Evolutionary conservation across 306 rosid genomes (phyloP), one percentile per base, ranked within the genome.

Genomic region (Bauhinia variegata): DNA sequence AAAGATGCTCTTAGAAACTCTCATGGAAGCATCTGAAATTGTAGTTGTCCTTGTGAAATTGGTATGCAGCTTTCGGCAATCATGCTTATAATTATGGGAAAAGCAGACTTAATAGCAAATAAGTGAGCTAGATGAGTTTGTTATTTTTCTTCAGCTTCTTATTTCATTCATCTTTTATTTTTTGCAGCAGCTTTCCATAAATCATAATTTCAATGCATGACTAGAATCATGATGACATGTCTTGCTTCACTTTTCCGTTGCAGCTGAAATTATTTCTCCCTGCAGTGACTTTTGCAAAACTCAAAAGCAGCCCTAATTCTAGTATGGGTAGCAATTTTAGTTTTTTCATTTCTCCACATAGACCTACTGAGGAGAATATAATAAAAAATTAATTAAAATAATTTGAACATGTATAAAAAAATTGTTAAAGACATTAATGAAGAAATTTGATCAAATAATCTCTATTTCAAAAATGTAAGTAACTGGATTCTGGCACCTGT

Each of bases 261-360:
- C 97, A 90, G 99, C 88, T 95, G 74, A 95, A 95, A 84, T 73
- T 90, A 86, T 90, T 95, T 76, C 90, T 95, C 71, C 96, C 97
- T 5, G 80, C 83, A 0, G 91, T 87, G 79, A 90, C 97, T 68
- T 95, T 95, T 44, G 96, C 96, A 14, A 88, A 90, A 76, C 96
- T 92, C 43, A 95, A 88, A 86, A 88, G 99, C 82, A 90, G 99
- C 68, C 88, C 97, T 18, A 95, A 88, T 77, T 86, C 91, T 63
- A 86, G 99, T 78, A 86, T 88, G 73, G 97, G 95, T 95, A 86
- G 78, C 69, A 46, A 32, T 70, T 63, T 16, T 51, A 41, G 52
- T 78, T 65, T 64, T 54, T 55, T 9, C 19, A 56, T 57, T 66
- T 49, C 65, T 54, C n/a, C n/a, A n/a, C n/a, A n/a, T n/a, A n/a